phyloP scores from a whole-genome alignment of 371 early-diverging fungal genomes.

The Mucor saturninus region DNA sequence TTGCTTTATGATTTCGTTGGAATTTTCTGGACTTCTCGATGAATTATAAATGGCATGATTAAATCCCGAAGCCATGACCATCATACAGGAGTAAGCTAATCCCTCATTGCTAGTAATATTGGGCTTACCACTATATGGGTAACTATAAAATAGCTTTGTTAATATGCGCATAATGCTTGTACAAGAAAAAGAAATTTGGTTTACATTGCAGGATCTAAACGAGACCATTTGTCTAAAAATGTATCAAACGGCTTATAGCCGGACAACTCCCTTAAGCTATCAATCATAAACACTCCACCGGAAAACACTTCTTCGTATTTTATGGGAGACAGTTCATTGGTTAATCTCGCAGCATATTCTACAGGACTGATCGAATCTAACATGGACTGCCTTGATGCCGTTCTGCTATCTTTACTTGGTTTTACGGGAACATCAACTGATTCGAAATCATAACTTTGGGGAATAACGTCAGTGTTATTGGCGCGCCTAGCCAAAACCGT shows the following conservation, averaged over 20 bases:
- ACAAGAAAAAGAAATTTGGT: neutral
- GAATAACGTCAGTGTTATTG: constrained; percentile 21
- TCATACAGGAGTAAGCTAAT: constrained; percentile 61
- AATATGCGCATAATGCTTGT: neutral
- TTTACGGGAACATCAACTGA: neutral
- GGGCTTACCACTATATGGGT: constrained; percentile 43
- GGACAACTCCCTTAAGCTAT: constrained; percentile 35
- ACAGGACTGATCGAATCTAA: constrained; percentile 30
- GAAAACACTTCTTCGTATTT: constrained; percentile 46
- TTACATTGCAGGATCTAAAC: constrained; percentile 53
- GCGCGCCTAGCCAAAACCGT: constrained; percentile 19
- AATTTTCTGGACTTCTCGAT: constrained; percentile 18
- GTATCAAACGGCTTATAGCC: constrained; percentile 53
- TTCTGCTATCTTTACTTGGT: neutral
- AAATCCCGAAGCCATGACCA: constrained; percentile 59
- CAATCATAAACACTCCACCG: constrained; percentile 48
- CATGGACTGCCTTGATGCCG: constrained; percentile 13
- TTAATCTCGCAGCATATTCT: constrained; percentile 32
- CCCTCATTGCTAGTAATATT: constrained; percentile 43
- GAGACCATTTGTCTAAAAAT: constrained; percentile 52
- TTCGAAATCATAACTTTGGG: constrained; percentile 2
- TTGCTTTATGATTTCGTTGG: constrained; percentile 21
- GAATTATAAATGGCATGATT: constrained; percentile 41
- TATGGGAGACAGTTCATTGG: constrained; percentile 27
- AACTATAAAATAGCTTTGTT: constrained; percentile 18